Base-by-base conservation (phyloP, 2,329 filamentous ascomycete species). In the Alternaria longipes region DNA sequence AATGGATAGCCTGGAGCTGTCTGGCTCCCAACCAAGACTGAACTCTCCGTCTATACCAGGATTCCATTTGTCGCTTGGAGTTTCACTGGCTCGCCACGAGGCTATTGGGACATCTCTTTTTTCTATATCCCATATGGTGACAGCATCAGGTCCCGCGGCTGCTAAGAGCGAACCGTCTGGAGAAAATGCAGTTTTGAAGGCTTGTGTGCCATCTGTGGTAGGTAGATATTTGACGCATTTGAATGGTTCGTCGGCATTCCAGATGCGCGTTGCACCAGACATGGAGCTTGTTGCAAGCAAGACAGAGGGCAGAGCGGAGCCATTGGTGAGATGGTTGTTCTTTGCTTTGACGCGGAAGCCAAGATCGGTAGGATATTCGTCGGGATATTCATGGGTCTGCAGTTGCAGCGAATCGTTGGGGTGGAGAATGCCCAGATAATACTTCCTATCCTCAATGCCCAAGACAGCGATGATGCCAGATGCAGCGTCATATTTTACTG, bases 51-150 rank as follows among this genome's bases (percentile, higher is more conserved):
- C 69, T 14, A 74, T 70, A 28, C 64, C 62, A 4, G 74, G 68
- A 45, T 79, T 73, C 72, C 74, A 77, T 60, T 73, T 73, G 40
- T 67, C 70, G 11, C 55, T 64, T 18, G 66, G 41, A 50, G 63
- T 67, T 16, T 74, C 70, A 32, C 71, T 70, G 32, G 74, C 73
- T 22, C 71, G 74, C 78, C 78, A 80, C 22, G 64, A 70, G 8
- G 76, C 78, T 44, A 78, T 68, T 12, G 77, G 74, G 9, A 73
- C 68, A 7, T 78, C 75, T 30, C 74, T 67, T 50, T 72, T 74
- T 36, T 75, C 73, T 3, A 78, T 59, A 51, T 77, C 71, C 82
- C 82, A 84, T n/a, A 84, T 72, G 6, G 80, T 80, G 11, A 84
- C 75, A 7, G 78, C 72, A 59, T 83, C 80, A 7, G 75, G 76